Base-by-base conservation (phyloP, 2,329 filamentous ascomycete species). In the Aspergillus chevalieri region DNA sequence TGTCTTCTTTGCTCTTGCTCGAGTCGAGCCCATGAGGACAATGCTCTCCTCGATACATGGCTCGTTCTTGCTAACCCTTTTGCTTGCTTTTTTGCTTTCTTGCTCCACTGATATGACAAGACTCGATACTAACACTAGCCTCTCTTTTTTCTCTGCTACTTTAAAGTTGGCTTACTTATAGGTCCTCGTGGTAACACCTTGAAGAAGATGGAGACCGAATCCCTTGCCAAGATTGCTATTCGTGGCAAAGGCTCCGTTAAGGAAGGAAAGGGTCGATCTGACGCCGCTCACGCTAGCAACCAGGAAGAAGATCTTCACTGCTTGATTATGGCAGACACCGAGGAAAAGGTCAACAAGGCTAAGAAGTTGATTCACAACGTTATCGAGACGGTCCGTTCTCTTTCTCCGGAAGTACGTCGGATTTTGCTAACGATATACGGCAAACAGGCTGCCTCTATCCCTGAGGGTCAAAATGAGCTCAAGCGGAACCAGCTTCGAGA, bases 131-230 rank as follows among this genome's bases (percentile, higher is more conserved):
- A 95, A 98, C 89, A 88, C 84, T 78, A 87, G 91, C 87, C 83
- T 87, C 70, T 65, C 84, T 78, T 87, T 91, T 87, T 83, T 87
- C 70, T 65, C 78, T 84, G 62, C 63, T 68, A 63, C 76, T 41
- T 81, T 86, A 84, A 95, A 98, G 93, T 98, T 84, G 93, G 93
- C 76, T 85, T 98, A 82, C 90, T 98, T 74, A 98, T 98, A 84
- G 93, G 93, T 75, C 93, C 93, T 75, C 93, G 93, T 92, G 93
- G 93, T 76, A 98, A 98, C 73, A 98, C 93, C 61, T 78, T 98
- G 69, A 98, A 98, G 79, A 98, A 96, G 74, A 98, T 98, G 93
- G 93, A 98, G 73, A 83, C 86, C 66, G 91, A 98, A 75, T 98
- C 93, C 50, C 86, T 86, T 57, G 93, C 93, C 71, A 98, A 98